These are phyloP conservation scores for Daedaleopsis nitida DNA, from an alignment of 768 basidiomycete species.

Conservation along the genomic window DNA sequence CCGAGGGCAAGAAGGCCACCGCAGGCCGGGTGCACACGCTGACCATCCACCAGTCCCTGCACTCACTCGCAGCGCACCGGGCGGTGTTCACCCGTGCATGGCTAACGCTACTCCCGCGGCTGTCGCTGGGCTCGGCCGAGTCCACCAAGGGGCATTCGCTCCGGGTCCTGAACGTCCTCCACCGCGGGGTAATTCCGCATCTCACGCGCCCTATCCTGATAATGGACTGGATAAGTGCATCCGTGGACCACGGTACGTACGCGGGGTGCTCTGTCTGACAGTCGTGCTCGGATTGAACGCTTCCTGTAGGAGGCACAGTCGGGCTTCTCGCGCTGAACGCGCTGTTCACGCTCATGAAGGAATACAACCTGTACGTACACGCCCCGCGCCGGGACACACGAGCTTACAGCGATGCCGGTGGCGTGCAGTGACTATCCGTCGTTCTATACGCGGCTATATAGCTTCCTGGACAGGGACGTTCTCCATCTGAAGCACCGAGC, in stretches of 20 bases:
- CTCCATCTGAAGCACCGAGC: constrained; percentile 92
- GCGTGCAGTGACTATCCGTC: constrained; percentile 86
- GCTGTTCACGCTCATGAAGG: constrained; percentile 85
- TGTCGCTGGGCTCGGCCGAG: constrained; percentile 43
- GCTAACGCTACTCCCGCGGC: constrained; percentile 66
- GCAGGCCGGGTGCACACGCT: constrained; percentile 58
- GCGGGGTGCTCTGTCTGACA: neutral
- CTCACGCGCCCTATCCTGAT: constrained; percentile 73
- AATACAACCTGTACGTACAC: constrained; percentile 84
- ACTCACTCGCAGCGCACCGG: constrained; percentile 74
- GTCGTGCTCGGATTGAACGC: neutral
- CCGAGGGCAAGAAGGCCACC: constrained; percentile 39
- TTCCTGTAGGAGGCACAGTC: constrained; percentile 66
- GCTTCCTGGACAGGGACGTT: constrained; percentile 83
- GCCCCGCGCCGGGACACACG: neutral
- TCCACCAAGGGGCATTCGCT: constrained; percentile 45
- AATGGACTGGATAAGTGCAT: constrained; percentile 92
- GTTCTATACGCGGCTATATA: constrained; percentile 91
- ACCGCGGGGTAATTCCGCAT: constrained; percentile 81
- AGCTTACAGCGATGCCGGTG: constrained; percentile 11
- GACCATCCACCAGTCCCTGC: constrained; percentile 76
- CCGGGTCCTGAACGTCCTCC: constrained; percentile 75
- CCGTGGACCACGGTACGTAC: constrained; percentile 75
- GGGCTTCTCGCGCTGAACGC: constrained; percentile 92
- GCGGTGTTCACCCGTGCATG: constrained; percentile 84